Evolutionary conservation across 495 filamentous ascomycete genomes (phyloP), one percentile per base, ranked within the genome.

Genomic region (Xylaria intraflava): DNA sequence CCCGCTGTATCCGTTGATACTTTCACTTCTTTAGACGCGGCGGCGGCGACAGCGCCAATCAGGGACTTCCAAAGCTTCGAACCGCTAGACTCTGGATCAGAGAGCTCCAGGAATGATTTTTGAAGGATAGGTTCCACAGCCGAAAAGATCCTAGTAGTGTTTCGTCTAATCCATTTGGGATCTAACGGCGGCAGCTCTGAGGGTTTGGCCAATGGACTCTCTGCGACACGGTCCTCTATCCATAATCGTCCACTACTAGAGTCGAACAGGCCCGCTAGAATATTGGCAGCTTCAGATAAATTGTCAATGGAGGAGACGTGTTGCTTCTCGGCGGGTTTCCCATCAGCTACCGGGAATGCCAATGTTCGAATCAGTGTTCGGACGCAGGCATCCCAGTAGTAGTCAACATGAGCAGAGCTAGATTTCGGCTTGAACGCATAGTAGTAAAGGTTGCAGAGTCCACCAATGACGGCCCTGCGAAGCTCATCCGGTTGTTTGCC

Each of bases 1-100:
- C 83, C 76, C 70, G 87, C 88, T 5, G 87, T 84, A 51, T 97
- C 90, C 20, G 78, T 78, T 0, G 89, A 89, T 11, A 91, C 86
- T 58, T 90, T 96, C 50, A 98, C 84, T 64, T 98, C 93, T 68
- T 94, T 93, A 39, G 78, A 84, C 6, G 87, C 87, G 0, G 93
- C 91, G 46, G 84, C 78, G 3, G 84, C 83, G 27, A 96, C 67
- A 6, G 88, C 82, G 11, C 70, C 78, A 14, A 85, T 78, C 24
- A 95, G 80, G 42, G 71, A 76, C 10, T 68, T 65, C 92, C 93
- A 96, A 36, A 92, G 73, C 10, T 67, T 65, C 31, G 73, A 75
- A 23, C 82, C 74, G 6, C 72, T 60, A 6, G 73, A 73, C 14
- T 79, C 70, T 3, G 74, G 66, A 6, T 67, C 55, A 16, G 67